Evolutionary conservation across 2,329 filamentous ascomycete species (phyloP).

Genomic region (Raffaelea albimanens): DNA sequence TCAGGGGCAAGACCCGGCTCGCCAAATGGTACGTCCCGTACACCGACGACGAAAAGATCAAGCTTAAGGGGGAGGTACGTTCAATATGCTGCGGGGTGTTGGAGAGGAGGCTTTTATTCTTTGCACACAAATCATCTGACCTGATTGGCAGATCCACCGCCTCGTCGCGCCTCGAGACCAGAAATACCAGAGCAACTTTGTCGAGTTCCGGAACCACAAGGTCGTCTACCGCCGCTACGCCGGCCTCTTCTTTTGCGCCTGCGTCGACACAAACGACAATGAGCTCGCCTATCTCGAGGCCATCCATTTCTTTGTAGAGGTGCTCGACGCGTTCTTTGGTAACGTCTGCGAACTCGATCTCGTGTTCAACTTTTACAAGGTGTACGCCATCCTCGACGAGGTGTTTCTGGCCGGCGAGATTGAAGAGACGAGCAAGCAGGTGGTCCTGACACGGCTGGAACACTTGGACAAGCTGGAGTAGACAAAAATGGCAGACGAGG

Average conservation of each 20-base stretch:
- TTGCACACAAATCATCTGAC: neutral
- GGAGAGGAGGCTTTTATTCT: neutral
- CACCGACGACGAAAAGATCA: constrained; percentile 98
- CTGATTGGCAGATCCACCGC: constrained; percentile 64
- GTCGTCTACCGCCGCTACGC: constrained; percentile 97
- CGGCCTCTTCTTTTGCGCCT: constrained; percentile 97
- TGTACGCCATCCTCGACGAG: constrained; percentile 97
- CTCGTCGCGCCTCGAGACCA: constrained; percentile 96
- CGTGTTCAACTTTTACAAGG: constrained; percentile 73
- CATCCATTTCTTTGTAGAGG: constrained; percentile 99
- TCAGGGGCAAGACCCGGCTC: constrained; percentile 91
- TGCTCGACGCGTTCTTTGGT: constrained; percentile 95
- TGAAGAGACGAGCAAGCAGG: constrained; percentile 97
- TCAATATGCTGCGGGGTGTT: neutral
- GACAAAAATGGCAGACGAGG: constrained; percentile 12
- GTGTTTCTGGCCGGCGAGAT: constrained; percentile 97
- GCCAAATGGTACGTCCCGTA: constrained; percentile 99
- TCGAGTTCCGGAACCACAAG: constrained; percentile 91
- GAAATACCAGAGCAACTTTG: constrained; percentile 99
- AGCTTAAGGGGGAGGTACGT: constrained; percentile 85
- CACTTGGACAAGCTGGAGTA: constrained; percentile 94
- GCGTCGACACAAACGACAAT: constrained; percentile 98
- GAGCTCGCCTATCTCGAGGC: constrained; percentile 94
- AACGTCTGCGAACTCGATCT: constrained; percentile 98
- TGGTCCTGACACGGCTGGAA: constrained; percentile 86